Conservation (phyloP, 2,329 filamentous ascomycete species). For the Leptographium wingfieldii region DNA sequence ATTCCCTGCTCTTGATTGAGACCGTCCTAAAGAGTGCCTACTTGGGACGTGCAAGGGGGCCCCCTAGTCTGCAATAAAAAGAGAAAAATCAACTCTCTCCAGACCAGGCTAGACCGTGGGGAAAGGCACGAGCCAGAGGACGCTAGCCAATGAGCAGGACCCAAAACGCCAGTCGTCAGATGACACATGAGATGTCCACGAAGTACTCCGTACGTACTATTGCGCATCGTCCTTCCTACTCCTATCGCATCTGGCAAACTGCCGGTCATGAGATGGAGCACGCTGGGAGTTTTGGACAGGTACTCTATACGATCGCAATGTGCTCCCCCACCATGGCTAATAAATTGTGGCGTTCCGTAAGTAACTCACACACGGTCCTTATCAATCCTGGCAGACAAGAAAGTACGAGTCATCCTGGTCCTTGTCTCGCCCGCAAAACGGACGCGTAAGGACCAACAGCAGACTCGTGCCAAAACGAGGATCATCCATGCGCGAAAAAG, state of each 20-base stretch:
- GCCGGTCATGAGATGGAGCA: background rate
- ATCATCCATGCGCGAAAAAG: background rate
- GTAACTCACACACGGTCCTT: too few species aligned
- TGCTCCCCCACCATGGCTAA: too few species aligned
- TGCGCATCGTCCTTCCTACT: too few species aligned
- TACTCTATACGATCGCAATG: too few species aligned
- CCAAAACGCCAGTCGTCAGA: too few species aligned
- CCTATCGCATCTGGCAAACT: too few species aligned
- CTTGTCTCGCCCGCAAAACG: background rate
- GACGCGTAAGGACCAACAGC: background rate
- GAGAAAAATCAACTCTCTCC: background rate
- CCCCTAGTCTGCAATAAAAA: background rate
- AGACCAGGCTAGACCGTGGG: too few species aligned
- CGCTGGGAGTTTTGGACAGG: background rate
- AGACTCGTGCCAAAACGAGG: background rate
- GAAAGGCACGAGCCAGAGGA: too few species aligned
- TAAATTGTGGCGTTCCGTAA: too few species aligned
- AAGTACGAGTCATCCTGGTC: background rate
- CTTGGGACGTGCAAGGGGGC: background rate
- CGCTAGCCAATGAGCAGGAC: too few species aligned
- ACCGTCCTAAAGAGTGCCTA: background rate
- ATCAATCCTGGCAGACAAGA: background rate
- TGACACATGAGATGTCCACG: too few species aligned
- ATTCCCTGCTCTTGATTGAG: background rate
- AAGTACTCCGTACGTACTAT: too few species aligned